Conservation (phyloP, 306 rosid genomes). For the Citrullus colocynthis region DNA sequence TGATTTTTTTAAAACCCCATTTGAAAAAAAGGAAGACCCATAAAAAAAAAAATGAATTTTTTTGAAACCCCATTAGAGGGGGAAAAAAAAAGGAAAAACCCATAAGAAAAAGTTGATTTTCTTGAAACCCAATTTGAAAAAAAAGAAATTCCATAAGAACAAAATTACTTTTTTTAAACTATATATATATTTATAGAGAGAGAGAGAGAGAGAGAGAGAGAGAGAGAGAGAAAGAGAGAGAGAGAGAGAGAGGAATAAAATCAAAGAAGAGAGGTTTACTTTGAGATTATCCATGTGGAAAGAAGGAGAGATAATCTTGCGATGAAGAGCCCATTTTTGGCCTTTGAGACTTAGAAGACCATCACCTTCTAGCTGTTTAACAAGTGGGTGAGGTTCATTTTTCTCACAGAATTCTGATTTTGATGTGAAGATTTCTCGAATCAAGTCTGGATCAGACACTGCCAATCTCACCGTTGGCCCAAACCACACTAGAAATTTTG, state of each 20-base stretch:
- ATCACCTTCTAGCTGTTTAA: constrained; percentile 92
- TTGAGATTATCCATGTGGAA: constrained; percentile 98
- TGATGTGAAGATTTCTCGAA: constrained; percentile 79
- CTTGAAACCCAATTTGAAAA: too few relatives aligned
- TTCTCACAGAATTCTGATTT: constrained; percentile 84
- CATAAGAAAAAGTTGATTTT: too few relatives aligned
- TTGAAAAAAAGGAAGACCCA: too few relatives aligned
- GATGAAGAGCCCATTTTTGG: constrained; percentile 89
- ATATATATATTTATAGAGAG: too few relatives aligned
- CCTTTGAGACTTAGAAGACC: constrained; percentile 96
- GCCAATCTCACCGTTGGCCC: constrained; percentile 82
- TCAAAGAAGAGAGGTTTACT: constrained; percentile 17
- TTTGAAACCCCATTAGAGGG: too few relatives aligned
- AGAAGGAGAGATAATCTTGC: constrained; percentile 80
- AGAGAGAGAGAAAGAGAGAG: neutral
- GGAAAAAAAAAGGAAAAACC: too few relatives aligned
- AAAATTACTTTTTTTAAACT: too few relatives aligned
- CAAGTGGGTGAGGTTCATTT: constrained; percentile 91
- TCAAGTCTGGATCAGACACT: constrained; percentile 81
- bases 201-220: neutral
- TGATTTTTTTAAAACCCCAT: too few relatives aligned
- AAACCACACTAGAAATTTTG: constrained; percentile 90
- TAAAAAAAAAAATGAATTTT: too few relatives aligned
- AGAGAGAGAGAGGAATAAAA: neutral
- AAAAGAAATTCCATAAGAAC: too few relatives aligned